phyloP scores from a whole-genome alignment of 305 asterid species.

The Stenogyne calaminthoides region DNA sequence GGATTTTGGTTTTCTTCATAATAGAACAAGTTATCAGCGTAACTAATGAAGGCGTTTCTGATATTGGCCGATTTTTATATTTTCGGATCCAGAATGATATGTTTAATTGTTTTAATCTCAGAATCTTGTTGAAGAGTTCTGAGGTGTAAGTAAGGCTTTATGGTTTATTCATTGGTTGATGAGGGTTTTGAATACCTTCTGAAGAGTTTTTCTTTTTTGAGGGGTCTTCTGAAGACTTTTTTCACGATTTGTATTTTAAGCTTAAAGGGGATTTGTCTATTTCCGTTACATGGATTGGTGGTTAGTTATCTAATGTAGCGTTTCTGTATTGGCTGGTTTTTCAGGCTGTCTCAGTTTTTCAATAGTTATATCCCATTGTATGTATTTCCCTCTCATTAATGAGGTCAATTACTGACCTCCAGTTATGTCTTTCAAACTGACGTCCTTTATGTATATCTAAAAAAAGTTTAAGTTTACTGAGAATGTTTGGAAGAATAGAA shows the following conservation, averaged over 20 bases:
- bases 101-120: background rate
- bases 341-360: background rate
- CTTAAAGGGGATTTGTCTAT: background rate
- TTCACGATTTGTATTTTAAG: slow-evolving; percentile 13
- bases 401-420: background rate
- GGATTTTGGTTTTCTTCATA: background rate
- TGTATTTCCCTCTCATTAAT: background rate
- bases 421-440: background rate
- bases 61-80: too few species aligned
- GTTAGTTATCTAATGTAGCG: background rate
- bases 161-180: background rate
- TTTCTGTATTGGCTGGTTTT: background rate
- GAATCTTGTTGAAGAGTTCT: slow-evolving; percentile 9
- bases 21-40: background rate
- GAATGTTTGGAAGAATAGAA: background rate
- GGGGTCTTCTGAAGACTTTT: background rate
- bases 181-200: background rate
- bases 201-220: background rate
- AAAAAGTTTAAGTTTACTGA: background rate
- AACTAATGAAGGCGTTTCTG: too few species aligned
- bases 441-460: background rate
- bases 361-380: background rate
- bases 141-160: background rate
- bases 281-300: background rate
- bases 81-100: too few species aligned